Base-by-base conservation (phyloP, 78 protist species). In the Speleostelium caveatum region DNA sequence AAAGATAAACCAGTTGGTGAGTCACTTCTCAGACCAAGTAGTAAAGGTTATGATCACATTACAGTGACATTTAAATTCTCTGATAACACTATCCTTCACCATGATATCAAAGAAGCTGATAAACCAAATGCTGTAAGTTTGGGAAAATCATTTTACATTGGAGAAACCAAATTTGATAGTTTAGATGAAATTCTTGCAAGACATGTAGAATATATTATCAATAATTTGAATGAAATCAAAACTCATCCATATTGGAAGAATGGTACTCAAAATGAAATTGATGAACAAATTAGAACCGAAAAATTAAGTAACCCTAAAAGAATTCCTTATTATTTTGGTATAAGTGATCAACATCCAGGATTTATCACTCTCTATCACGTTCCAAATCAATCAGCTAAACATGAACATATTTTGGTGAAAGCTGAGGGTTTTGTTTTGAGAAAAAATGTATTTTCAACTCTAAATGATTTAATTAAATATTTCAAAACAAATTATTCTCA, bases 51-150 rank as follows among this genome's bases (percentile, higher is more conserved):
- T 14, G 79, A 88, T 66, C 87, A 88, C 77, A 78, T 88, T 59
- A 88, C 94, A 22, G 87, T 78, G 0, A 88, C 94, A 51, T 73
- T 88, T 65, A 88, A 88, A 28, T 88, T 88, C 24, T 36, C 53
- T 0, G 94, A 88, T 14, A 51, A 19, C 10, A 59, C 75, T 1
- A 69, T 49, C 28, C 61, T 76, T 2, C 94, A 88, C 26, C 86
- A 78, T 49, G 85, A 78, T n/a, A 78, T 88, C 61, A 88, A 78
- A 28, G 94, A 88, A 28, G 83, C 73, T 0, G 79, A 78, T 14
- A 88, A 88, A 53, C 86, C 93, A 39, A 73, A 88, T 75, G 79
- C 72, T 3, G 80, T 78, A 12, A 61, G 79, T 49, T 45, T 88
- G 17, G 86, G 86, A 39, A 41, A 63, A 24, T 69, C 79, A 0